Evolutionary conservation across 2,329 filamentous ascomycete species (phyloP).

Genomic region (Sarocladium strictum): DNA sequence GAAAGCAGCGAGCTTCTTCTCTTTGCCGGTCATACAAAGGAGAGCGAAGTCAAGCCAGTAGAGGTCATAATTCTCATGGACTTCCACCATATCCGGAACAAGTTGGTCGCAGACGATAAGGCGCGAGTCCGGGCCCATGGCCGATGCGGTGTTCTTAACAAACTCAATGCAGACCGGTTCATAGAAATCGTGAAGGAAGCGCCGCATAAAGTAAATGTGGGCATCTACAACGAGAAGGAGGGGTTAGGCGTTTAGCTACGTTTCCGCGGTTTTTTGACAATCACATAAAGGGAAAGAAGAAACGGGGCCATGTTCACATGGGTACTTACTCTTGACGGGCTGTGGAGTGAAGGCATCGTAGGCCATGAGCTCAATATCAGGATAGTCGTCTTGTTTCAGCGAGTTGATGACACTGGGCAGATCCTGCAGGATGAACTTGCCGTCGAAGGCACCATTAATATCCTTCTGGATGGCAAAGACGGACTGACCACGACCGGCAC

Average conservation of each 20-base stretch:
- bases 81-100: slow-evolving; percentile 24
- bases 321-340: slow-evolving; percentile 17
- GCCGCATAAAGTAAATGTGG: slow-evolving; percentile 26
- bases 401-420: slow-evolving; percentile 23
- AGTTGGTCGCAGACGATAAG: slow-evolving; percentile 29
- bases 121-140: slow-evolving; percentile 26
- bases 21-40: slow-evolving; percentile 25
- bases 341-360: slow-evolving; percentile 16
- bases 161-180: slow-evolving; percentile 23
- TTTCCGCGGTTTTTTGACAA: neutral
- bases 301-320: neutral
- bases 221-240: slow-evolving; percentile 17
- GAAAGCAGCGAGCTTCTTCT: slow-evolving; percentile 25
- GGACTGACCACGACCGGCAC: slow-evolving; percentile 25
- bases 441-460: slow-evolving; percentile 17
- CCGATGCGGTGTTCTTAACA: slow-evolving; percentile 22
- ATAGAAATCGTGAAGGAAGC: slow-evolving; percentile 27
- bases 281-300: neutral
- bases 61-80: slow-evolving; percentile 18
- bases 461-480: slow-evolving; percentile 23
- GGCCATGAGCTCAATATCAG: slow-evolving; percentile 21
- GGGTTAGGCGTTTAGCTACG: too few relatives aligned
- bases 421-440: slow-evolving; percentile 25
- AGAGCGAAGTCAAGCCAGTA: slow-evolving; percentile 27
- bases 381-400: slow-evolving; percentile 19